Conservation (phyloP, 2,329 filamentous ascomycete species). For the Arthrobotrys sinensis region DNA sequence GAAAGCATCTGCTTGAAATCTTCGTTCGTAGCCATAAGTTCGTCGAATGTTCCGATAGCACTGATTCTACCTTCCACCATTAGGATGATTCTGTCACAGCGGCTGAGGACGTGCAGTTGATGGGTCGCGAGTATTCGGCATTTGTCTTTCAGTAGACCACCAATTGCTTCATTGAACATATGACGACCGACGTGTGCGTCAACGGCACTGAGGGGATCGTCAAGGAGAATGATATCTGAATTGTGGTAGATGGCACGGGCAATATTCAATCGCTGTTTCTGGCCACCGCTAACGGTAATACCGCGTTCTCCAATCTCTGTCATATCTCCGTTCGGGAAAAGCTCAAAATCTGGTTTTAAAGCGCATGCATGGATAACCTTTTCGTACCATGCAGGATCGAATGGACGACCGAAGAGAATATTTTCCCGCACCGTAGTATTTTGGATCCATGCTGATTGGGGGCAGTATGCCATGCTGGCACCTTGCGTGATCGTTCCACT, state of each 20-base stretch:
- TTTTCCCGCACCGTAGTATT: constrained; percentile 98
- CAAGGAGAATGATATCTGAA: constrained; percentile 78
- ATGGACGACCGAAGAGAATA: constrained; percentile 94
- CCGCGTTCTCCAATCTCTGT: constrained; percentile 70
- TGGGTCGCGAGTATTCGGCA: constrained; percentile 93
- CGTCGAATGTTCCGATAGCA: constrained; percentile 89
- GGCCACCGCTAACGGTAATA: constrained; percentile 70
- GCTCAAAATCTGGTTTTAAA: constrained; percentile 66
- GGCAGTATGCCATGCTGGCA: constrained; percentile 89
- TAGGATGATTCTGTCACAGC: constrained; percentile 92
- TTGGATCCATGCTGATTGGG: constrained; percentile 95
- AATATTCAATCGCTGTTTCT: constrained; percentile 78
- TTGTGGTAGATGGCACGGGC: constrained; percentile 83
- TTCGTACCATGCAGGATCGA: constrained; percentile 82
- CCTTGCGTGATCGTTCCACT: constrained; percentile 86
- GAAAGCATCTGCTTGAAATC: constrained; percentile 84
- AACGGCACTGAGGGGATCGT: constrained; percentile 79
- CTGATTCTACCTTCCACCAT: constrained; percentile 89
- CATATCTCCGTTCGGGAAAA: constrained; percentile 67
- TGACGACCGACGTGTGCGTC: constrained; percentile 80
- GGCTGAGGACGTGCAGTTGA: constrained; percentile 90
- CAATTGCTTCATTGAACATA: constrained; percentile 94
- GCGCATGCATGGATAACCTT: constrained; percentile 67
- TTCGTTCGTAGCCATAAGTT: constrained; percentile 84
- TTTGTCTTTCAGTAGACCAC: constrained; percentile 88